phyloP scores from a whole-genome alignment of 1,139 yeast genomes.

The Kazachstania sp. region DNA sequence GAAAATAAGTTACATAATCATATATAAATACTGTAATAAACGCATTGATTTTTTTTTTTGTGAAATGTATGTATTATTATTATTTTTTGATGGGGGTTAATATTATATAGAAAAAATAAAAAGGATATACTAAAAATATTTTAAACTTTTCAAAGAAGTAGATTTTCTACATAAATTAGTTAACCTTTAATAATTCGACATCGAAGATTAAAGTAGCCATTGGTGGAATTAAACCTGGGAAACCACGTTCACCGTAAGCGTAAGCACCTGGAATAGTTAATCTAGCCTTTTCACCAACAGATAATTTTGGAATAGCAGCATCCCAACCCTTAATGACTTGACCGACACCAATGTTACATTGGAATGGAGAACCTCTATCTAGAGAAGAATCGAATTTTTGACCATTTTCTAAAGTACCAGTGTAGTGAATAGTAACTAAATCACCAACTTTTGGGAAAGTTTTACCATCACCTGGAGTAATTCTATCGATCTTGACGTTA shows the following conservation, averaged over 20 bases:
- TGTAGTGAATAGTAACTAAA: slow-evolving; percentile 85
- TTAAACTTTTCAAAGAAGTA: too few species aligned
- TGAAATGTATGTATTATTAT: too few species aligned
- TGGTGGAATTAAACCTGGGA: slow-evolving; percentile 94
- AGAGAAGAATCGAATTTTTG: slow-evolving; percentile 91
- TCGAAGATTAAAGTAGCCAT: slow-evolving; percentile 89
- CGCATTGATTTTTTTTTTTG: too few species aligned
- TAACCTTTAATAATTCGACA: slow-evolving; percentile 80
- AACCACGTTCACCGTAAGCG: slow-evolving; percentile 91
- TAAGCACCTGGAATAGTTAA: slow-evolving; percentile 87
- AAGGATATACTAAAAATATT: neutral
- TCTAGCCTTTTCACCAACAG: slow-evolving; percentile 86
- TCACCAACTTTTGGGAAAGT: slow-evolving; percentile 84
- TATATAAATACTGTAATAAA: neutral
- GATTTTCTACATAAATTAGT: slow-evolving; percentile 33
- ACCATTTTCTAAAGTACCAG: slow-evolving; percentile 90
- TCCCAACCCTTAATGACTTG: slow-evolving; percentile 98
- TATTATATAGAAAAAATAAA: neutral
- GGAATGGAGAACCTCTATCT: slow-evolving; percentile 91
- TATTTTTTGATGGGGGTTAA: neutral
- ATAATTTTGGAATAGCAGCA: slow-evolving; percentile 78
- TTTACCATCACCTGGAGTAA: slow-evolving; percentile 56
- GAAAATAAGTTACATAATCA: slow-evolving; percentile 12
- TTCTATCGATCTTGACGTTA: slow-evolving; percentile 36
- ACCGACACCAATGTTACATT: slow-evolving; percentile 88